These are phyloP conservation scores for Spirogloea muscicola DNA, from an alignment of 139 green algal genomes.

Conservation along the genomic window DNA sequence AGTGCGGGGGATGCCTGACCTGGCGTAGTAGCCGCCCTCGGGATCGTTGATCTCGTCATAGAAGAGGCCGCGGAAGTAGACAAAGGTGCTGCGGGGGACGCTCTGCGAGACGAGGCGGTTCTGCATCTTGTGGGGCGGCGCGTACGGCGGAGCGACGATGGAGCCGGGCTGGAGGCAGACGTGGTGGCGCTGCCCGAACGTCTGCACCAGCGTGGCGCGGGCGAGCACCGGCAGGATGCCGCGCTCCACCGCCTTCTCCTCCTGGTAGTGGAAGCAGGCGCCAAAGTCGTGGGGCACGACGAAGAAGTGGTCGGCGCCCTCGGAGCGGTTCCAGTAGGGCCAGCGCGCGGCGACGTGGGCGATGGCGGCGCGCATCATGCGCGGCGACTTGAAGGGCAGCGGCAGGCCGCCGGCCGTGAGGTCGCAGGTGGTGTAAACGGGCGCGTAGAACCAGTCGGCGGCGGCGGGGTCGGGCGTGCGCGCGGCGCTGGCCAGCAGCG, in stretches of 20 bases:
- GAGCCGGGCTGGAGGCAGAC: slow-evolving; percentile 25
- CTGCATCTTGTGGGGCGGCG: slow-evolving; percentile 21
- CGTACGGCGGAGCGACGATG: slow-evolving; percentile 29
- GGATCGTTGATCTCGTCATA: slow-evolving; percentile 38
- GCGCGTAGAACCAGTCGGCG: slow-evolving; percentile 37
- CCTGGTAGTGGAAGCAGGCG: slow-evolving; percentile 41
- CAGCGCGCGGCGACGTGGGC: not conserved
- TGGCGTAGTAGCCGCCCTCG: slow-evolving; percentile 16
- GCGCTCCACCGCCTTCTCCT: slow-evolving; percentile 14
- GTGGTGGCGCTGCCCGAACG: slow-evolving; percentile 29
- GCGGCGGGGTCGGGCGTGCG: slow-evolving; percentile 15
- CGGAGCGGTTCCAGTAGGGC: slow-evolving; percentile 34
- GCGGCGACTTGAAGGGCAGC: slow-evolving; percentile 21
- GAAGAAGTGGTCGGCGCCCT: slow-evolving; percentile 39
- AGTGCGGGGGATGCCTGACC: too few relatives aligned
- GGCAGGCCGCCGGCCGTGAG: slow-evolving; percentile 20
- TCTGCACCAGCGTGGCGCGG: slow-evolving; percentile 33
- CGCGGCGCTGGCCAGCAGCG: slow-evolving; percentile 16
- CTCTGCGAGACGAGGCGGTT: slow-evolving; percentile 2
- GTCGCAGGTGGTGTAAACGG: slow-evolving; percentile 38
- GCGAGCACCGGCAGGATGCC: slow-evolving; percentile 24
- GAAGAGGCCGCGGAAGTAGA: slow-evolving; percentile 37
- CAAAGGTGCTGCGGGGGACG: slow-evolving; percentile 22
- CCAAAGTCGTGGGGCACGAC: slow-evolving; percentile 31
- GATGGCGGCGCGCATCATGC: slow-evolving; percentile 24